phyloP scores from a whole-genome alignment of 2,329 filamentous ascomycete species.

The Cyclaneusma minus region DNA sequence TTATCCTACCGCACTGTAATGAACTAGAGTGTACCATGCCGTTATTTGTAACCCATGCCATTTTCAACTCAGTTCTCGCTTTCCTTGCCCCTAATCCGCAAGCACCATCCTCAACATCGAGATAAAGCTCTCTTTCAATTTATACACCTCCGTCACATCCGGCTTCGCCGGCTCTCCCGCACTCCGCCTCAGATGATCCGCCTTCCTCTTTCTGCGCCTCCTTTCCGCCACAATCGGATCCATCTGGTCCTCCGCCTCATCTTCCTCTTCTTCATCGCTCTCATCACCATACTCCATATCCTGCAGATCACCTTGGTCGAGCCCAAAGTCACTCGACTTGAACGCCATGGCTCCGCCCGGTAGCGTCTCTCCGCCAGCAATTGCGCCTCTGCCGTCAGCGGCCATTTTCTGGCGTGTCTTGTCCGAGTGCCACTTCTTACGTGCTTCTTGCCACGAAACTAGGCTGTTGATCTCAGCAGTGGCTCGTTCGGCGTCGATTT shows the following conservation, averaged over 20 bases:
- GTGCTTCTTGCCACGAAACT: slow-evolving; percentile 84
- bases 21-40: too few species aligned
- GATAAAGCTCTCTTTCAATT: slow-evolving; percentile 66
- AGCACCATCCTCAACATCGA: slow-evolving; percentile 69
- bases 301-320: slow-evolving; percentile 73
- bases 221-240: slow-evolving; percentile 84
- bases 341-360: slow-evolving; percentile 47
- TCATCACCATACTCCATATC: slow-evolving; percentile 72
- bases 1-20: too few species aligned
- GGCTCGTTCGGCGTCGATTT: slow-evolving; percentile 56
- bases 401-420: slow-evolving; percentile 99
- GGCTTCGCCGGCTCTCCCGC: slow-evolving; percentile 80
- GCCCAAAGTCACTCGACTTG: slow-evolving; percentile 72
- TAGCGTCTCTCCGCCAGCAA: slow-evolving; percentile 26
- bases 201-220: slow-evolving; percentile 57
- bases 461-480: slow-evolving; percentile 70
- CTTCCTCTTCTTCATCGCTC: slow-evolving; percentile 45
- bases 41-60: too few species aligned
- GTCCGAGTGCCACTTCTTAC: slow-evolving; percentile 96
- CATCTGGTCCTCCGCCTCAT: slow-evolving; percentile 61
- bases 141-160: slow-evolving; percentile 60
- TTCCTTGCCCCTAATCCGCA: slow-evolving; percentile 48
- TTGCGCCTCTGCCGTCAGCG: slow-evolving; percentile 47
- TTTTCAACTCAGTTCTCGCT: too few species aligned
- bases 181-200: slow-evolving; percentile 64